These are phyloP conservation scores for Cornus kousa DNA, from an alignment of 148 eudicot genomes.

Conservation along the genomic window DNA sequence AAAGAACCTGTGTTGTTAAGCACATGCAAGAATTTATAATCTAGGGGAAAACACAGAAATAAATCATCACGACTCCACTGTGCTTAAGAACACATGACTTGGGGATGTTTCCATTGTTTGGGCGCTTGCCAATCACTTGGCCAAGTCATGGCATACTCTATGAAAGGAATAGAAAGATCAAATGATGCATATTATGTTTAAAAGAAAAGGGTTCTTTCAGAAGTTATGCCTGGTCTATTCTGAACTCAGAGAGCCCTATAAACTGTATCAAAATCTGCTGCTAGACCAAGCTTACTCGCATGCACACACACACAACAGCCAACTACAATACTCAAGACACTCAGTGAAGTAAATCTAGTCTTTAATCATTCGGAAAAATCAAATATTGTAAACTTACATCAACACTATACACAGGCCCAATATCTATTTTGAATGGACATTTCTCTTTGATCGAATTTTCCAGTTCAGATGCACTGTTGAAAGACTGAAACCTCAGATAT, in stretches of 20 bases:
- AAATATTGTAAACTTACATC: constrained; percentile 53
- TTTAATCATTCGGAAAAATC: background rate
- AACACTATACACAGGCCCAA: constrained; percentile 89
- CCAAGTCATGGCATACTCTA: background rate
- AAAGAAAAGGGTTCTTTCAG: background rate
- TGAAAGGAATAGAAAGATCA: background rate
- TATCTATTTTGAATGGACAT: constrained; percentile 92
- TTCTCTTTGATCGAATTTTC: constrained; percentile 80
- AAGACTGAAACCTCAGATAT: constrained; percentile 79
- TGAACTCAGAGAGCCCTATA: too few species aligned
- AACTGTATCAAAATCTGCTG: too few species aligned
- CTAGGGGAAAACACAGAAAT: background rate
- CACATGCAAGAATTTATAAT: background rate
- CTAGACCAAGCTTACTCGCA: too few species aligned
- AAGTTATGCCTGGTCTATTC: background rate
- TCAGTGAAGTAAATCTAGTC: background rate
- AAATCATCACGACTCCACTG: background rate
- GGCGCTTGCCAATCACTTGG: background rate
- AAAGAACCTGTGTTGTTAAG: background rate
- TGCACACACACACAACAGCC: background rate
- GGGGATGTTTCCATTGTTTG: background rate
- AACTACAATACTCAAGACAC: background rate
- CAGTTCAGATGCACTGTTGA: constrained; percentile 64
- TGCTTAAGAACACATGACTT: too few species aligned
- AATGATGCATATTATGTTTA: background rate